phyloP scores from a whole-genome alignment of 306 rosid species.

The Senna siamea region DNA sequence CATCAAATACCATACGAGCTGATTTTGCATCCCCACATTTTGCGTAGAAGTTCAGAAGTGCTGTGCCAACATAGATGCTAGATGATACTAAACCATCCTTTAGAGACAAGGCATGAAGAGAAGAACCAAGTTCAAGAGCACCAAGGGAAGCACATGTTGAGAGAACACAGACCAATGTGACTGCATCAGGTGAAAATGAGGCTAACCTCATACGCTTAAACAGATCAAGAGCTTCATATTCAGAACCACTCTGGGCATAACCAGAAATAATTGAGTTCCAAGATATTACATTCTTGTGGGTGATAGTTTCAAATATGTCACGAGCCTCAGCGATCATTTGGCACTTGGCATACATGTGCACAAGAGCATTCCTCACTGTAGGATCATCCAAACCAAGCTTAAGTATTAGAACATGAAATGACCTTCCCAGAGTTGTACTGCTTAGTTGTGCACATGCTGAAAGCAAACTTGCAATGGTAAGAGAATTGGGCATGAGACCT shows the following conservation, averaged over 20 bases:
- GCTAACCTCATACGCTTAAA: constrained; percentile 61
- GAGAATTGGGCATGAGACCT: constrained; percentile 60
- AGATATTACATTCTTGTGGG: constrained; percentile 56
- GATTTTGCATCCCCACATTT: constrained; percentile 77
- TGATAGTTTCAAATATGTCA: constrained; percentile 53
- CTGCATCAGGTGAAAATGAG: constrained; percentile 55
- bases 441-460: constrained; percentile 71
- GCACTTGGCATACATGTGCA: constrained; percentile 78
- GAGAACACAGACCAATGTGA: constrained; percentile 68
- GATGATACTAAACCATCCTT: constrained; percentile 53
- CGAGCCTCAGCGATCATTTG: constrained; percentile 48
- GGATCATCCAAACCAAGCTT: constrained; percentile 56
- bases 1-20: constrained; percentile 66
- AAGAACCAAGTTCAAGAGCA: constrained; percentile 62
- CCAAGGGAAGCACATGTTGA: constrained; percentile 69
- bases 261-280: constrained; percentile 88
- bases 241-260: constrained; percentile 58
- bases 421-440: constrained; percentile 51
- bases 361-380: constrained; percentile 65
- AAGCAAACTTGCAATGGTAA: constrained; percentile 67
- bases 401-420: constrained; percentile 58
- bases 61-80: constrained; percentile 69
- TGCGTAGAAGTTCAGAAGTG: constrained; percentile 72
- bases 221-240: constrained; percentile 60
- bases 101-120: constrained; percentile 60